phyloP scores from a whole-genome alignment of 1,284 basidiomycete species.

The Sporisorium reilianum region DNA sequence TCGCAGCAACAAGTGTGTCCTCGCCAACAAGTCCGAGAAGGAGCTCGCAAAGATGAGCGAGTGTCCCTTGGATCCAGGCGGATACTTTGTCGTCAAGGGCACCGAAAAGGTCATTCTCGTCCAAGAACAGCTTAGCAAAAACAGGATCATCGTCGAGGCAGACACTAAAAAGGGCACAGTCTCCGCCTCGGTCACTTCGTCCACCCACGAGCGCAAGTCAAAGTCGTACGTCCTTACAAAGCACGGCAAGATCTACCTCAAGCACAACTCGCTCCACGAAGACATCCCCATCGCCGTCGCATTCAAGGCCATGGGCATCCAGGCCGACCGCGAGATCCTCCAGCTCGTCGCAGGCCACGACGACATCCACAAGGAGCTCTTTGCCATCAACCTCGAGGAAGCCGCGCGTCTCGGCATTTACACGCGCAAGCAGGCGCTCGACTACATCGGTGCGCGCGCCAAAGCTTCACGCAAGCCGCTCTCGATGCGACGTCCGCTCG shows the following conservation, averaged over 20 bases:
- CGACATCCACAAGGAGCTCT: conserved; percentile 87
- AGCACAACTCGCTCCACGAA: conserved; percentile 95
- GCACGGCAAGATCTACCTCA: conserved; percentile 92
- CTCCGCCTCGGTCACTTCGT: conserved; percentile 91
- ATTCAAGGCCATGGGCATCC: conserved; percentile 88
- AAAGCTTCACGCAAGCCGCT: conserved; percentile 83
- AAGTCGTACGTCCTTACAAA: conserved; percentile 98
- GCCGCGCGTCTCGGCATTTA: conserved; percentile 78
- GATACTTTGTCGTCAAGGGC: conserved; percentile 98
- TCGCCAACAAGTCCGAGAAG: conserved; percentile 81
- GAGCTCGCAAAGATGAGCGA: conserved; percentile 94
- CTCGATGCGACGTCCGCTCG: conserved; percentile 80
- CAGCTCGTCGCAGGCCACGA: conserved; percentile 92
- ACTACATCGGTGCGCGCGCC: conserved; percentile 92
- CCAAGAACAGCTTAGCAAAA: conserved; percentile 99
- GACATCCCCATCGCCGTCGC: conserved; percentile 96
- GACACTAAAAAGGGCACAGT: conserved; percentile 85
- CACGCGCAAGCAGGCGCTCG: conserved; percentile 92
- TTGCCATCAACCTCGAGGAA: conserved; percentile 93
- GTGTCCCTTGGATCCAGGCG: conserved; percentile 97
- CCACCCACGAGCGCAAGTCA: conserved; percentile 97
- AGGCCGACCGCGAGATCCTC: conserved; percentile 97
- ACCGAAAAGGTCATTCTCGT: conserved; percentile 99
- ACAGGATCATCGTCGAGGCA: conserved; percentile 95
- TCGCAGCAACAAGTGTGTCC: conserved; percentile 85